These are phyloP conservation scores for Backusella tuberculispora DNA, from an alignment of 192 early-diverging fungal genomes.

Conservation along the genomic window DNA sequence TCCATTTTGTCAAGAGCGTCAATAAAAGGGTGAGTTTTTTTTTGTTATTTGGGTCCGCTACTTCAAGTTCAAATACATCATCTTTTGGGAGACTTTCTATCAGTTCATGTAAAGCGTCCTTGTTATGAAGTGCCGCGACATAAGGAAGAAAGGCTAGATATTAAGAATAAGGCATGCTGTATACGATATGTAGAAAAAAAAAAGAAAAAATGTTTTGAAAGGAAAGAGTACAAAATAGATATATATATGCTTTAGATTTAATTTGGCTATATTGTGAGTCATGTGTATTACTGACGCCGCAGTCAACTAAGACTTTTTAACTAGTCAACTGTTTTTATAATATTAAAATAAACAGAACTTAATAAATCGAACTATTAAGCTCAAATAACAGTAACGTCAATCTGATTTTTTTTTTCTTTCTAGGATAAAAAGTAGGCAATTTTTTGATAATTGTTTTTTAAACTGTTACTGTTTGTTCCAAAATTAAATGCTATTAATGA, in stretches of 20 bases:
- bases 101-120: not conserved
- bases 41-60: not conserved
- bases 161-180: conserved; percentile 12
- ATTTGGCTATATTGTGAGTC: not conserved
- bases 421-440: too few species aligned
- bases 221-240: not conserved
- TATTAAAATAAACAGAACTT: too few species aligned
- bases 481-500: too few species aligned
- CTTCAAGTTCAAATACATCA: not conserved
- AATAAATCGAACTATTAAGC: too few species aligned
- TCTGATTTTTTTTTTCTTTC: too few species aligned
- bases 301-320: not conserved
- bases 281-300: not conserved
- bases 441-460: too few species aligned
- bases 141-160: conserved; percentile 24
- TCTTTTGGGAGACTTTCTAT: not conserved
- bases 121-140: conserved; percentile 14
- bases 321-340: too few species aligned
- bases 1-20: conserved; percentile 2
- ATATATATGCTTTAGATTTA: not conserved
- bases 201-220: not conserved
- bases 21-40: conserved; percentile 10
- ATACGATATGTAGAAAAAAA: not conserved
- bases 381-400: too few species aligned
- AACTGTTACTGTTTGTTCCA: too few species aligned